phyloP scores from a whole-genome alignment of 352 stramenopile species.

The Phytophthora europaea region DNA sequence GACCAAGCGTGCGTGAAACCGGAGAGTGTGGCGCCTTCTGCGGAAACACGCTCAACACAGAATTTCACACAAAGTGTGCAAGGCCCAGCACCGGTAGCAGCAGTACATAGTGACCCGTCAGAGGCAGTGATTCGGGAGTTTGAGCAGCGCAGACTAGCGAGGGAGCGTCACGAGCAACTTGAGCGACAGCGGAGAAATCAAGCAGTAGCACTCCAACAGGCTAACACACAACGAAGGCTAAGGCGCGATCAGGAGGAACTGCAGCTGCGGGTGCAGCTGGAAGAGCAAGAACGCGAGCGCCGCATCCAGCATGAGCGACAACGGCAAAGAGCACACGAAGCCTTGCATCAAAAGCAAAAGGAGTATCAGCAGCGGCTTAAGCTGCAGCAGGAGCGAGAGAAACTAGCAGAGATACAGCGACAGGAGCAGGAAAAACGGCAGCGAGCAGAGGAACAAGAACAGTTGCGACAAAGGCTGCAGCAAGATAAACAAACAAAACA shows the following conservation, averaged over 20 bases:
- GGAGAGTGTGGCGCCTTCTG: slow-evolving; percentile 13
- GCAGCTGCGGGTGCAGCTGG: neutral
- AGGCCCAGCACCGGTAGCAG: neutral
- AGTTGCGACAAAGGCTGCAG: slow-evolving; percentile 31
- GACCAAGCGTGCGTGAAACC: slow-evolving; percentile 37
- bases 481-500: slow-evolving; percentile 20
- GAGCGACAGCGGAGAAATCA: slow-evolving; percentile 17
- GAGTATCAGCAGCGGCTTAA: slow-evolving; percentile 41
- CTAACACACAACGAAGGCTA: slow-evolving; percentile 19
- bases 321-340: slow-evolving; percentile 30
- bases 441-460: slow-evolving; percentile 32
- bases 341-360: slow-evolving; percentile 38
- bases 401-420: slow-evolving; percentile 23
- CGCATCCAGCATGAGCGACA: slow-evolving; percentile 35
- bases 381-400: slow-evolving; percentile 37
- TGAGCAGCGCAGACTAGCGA: slow-evolving; percentile 41
- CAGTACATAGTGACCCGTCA: slow-evolving; percentile 17
- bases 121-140: slow-evolving; percentile 39
- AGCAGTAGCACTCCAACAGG: slow-evolving; percentile 15
- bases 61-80: slow-evolving; percentile 6
- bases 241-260: slow-evolving; percentile 21
- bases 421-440: slow-evolving; percentile 25
- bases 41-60: neutral
- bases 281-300: slow-evolving; percentile 21
- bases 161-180: slow-evolving; percentile 34